Conservation (phyloP, 1,284 basidiomycete genomes). For the Irpex lacteus region DNA sequence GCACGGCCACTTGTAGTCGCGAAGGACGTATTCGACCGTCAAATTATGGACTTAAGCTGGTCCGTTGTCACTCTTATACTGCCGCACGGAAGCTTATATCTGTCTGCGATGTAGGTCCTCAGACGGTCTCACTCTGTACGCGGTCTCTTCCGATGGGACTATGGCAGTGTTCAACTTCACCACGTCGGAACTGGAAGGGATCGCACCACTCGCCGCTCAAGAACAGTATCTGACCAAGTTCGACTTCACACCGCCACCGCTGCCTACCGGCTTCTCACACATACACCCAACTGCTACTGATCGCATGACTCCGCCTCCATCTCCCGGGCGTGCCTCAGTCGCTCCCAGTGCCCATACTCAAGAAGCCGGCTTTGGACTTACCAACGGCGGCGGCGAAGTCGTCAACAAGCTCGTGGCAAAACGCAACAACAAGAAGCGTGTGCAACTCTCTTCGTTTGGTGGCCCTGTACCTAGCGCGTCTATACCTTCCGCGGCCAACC, state of each 20-base stretch:
- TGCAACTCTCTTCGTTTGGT: constrained; percentile 45
- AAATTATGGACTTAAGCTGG: constrained; percentile 97
- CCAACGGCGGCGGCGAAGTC: constrained; percentile 44
- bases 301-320: constrained; percentile 49
- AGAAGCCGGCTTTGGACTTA: constrained; percentile 34
- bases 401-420: constrained; percentile 75
- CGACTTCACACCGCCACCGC: constrained; percentile 61
- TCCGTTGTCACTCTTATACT: constrained; percentile 34
- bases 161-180: constrained; percentile 88
- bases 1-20: constrained; percentile 90
- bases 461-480: constrained; percentile 26
- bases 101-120: constrained; percentile 59
- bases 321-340: constrained; percentile 31
- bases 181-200: constrained; percentile 77
- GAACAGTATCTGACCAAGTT: constrained; percentile 79
- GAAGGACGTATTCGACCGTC: constrained; percentile 90
- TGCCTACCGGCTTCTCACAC: constrained; percentile 70
- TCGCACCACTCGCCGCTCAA: constrained; percentile 74
- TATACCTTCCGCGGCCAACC: constrained; percentile 35
- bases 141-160: constrained; percentile 94
- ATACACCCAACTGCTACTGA: constrained; percentile 12
- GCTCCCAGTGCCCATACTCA: constrained; percentile 25
- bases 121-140: constrained; percentile 91
- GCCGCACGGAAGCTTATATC: background rate
- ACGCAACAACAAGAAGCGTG: constrained; percentile 61